A percentile compares a stretch with the other conserved stretches of the same genome.
phyloP scores from a whole-genome alignment of 2,329 filamentous ascomycete species.

The Arthroderma sp. region DNA sequence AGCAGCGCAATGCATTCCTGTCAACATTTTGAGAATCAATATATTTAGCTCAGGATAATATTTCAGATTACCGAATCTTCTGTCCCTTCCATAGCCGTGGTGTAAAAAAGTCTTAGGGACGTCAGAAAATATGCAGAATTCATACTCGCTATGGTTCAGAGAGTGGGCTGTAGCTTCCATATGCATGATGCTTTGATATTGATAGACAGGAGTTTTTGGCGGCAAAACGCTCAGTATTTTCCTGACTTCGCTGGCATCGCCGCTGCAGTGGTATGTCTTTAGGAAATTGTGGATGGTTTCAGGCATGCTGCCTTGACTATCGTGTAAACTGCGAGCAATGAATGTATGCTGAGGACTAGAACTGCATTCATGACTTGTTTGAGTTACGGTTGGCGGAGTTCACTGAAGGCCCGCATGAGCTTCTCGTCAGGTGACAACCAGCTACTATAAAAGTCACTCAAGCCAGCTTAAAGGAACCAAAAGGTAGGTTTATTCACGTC shows the following conservation, averaged over 20 bases:
- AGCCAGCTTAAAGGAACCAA: no score
- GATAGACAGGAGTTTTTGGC: conserved; percentile 4
- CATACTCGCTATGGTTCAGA: conserved; percentile 4
- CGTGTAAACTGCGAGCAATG: no score
- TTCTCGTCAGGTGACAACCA: no score
- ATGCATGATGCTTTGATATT: conserved; percentile 4
- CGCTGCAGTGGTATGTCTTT: no score
- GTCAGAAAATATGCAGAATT: conserved; percentile 3
- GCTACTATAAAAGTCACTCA: no score
- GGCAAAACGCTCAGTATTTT: conserved; percentile 1
- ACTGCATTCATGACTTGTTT: no score
- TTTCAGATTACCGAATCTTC: neutral
- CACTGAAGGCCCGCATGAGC: no score
- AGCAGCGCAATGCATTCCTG: conserved; percentile 3
- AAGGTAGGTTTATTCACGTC: no score
- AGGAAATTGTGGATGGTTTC: no score
- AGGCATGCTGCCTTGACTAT: no score
- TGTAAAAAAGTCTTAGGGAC: conserved; percentile 1
- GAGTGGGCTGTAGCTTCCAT: conserved; percentile 4
- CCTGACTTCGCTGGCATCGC: neutral
- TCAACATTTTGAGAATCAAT: conserved; percentile 2
- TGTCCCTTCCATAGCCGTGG: neutral
- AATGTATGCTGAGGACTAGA: no score
- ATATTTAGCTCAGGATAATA: neutral
- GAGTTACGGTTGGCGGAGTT: no score